Evolutionary conservation across 2,329 filamentous ascomycete genomes (phyloP).

Genomic region (Coleophoma eucalyptorum): DNA sequence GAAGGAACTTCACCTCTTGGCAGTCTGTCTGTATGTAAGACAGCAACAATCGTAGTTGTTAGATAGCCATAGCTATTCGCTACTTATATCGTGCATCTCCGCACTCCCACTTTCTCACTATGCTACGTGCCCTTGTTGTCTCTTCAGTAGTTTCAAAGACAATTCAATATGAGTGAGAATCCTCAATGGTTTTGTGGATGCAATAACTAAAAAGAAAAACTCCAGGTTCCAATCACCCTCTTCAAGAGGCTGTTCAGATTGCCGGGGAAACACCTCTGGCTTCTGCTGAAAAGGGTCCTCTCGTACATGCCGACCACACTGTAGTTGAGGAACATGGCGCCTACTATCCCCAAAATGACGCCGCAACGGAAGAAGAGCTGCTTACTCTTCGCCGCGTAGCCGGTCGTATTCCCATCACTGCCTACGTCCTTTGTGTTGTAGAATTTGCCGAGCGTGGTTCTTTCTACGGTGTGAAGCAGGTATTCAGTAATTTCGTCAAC

Average conservation of each 20-base stretch:
- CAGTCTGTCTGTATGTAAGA: no score
- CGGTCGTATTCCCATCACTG: constrained; percentile 60
- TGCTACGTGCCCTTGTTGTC: no score
- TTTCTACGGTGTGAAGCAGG: constrained; percentile 66
- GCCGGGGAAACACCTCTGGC: neutral
- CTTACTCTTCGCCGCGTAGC: constrained; percentile 57
- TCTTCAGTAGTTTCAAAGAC: no score
- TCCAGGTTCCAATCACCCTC: neutral
- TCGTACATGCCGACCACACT: neutral
- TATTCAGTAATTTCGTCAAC: constrained; percentile 60
- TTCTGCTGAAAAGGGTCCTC: neutral
- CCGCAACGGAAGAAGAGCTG: constrained; percentile 54
- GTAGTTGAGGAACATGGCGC: neutral
- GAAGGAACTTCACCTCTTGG: no score
- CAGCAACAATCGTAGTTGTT: no score
- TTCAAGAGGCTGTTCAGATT: neutral
- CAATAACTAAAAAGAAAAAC: no score
- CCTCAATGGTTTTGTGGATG: no score
- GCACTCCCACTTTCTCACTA: no score
- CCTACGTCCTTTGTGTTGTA: constrained; percentile 69
- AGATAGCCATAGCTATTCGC: no score
- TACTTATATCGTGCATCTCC: no score
- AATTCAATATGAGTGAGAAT: no score
- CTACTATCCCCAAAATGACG: neutral
- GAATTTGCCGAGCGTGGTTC: constrained; percentile 76